A percentile compares a stretch with the other conserved stretches of the same genome.
Evolutionary conservation across 345 rosid genomes (phyloP).

Genomic region (Eucalyptus grandis): DNA sequence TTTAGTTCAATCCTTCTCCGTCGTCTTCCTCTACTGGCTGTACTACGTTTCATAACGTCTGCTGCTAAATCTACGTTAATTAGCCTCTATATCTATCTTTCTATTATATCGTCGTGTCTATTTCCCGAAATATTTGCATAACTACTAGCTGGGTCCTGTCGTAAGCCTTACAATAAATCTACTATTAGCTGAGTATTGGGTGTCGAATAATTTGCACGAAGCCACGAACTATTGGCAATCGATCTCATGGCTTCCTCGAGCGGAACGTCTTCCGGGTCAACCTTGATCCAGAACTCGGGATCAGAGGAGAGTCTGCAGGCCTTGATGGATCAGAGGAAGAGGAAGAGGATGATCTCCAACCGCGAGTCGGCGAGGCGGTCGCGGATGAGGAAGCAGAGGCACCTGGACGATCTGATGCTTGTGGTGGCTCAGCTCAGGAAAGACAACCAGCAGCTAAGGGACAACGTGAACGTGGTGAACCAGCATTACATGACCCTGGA

Average conservation of each 20-base stretch:
- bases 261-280: constrained; percentile 51
- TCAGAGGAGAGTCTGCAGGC: constrained; percentile 49
- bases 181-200: neutral
- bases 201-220: neutral
- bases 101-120: neutral
- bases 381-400: constrained; percentile 89
- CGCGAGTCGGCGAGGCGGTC: constrained; percentile 96
- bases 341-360: constrained; percentile 88
- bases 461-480: constrained; percentile 40
- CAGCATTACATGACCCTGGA: constrained; percentile 47
- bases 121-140: neutral
- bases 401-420: constrained; percentile 61
- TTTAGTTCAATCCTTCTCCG: constrained; percentile 98
- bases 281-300: constrained; percentile 45
- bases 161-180: neutral
- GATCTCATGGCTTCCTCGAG: constrained; percentile 60
- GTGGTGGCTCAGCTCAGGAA: constrained; percentile 39
- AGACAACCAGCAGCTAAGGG: constrained; percentile 48
- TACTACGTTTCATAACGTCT: constrained; percentile 82
- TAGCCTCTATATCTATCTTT: neutral
- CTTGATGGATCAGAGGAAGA: constrained; percentile 71
- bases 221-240: neutral
- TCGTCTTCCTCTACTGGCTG: constrained; percentile 97
- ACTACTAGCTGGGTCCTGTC: neutral
- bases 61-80: neutral